These are phyloP conservation scores for Xylaria intraflava DNA, from an alignment of 495 filamentous ascomycete genomes.

Conservation along the genomic window DNA sequence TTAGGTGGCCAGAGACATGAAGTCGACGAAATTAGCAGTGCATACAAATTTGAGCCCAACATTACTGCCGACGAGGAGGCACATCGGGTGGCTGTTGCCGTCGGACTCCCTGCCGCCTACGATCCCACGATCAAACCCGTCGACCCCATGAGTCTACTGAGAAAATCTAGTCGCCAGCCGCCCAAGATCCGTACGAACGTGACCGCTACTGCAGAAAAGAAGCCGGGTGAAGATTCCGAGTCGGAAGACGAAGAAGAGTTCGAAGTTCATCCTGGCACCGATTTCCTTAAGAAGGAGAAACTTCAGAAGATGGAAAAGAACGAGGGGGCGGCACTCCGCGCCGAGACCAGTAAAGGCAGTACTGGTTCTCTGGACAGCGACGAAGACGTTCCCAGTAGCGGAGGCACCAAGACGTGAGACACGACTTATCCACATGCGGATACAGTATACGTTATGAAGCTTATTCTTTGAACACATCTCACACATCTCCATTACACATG, in stretches of 20 bases:
- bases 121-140: constrained; percentile 48
- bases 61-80: constrained; percentile 58
- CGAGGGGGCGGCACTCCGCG: constrained; percentile 43
- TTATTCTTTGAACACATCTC: not conserved
- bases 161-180: constrained; percentile 20
- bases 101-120: constrained; percentile 57
- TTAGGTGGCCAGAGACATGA: constrained; percentile 61
- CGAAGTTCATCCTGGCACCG: constrained; percentile 34
- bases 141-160: constrained; percentile 30
- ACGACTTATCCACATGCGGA: not conserved
- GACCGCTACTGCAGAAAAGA: constrained; percentile 18
- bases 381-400: constrained; percentile 26
- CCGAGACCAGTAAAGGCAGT: constrained; percentile 21
- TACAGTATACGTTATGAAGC: not conserved
- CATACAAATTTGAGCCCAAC: constrained; percentile 41
- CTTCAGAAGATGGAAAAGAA: constrained; percentile 51
- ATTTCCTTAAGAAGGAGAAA: constrained; percentile 41
- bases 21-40: constrained; percentile 38
- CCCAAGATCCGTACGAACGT: constrained; percentile 18
- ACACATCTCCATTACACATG: not conserved
- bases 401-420: constrained; percentile 27
- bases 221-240: constrained; percentile 40
- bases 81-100: constrained; percentile 61
- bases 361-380: constrained; percentile 27
- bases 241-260: constrained; percentile 47